Evolutionary conservation across 805 yeast genomes (phyloP).

Genomic region (Myxozyma sirexii): DNA sequence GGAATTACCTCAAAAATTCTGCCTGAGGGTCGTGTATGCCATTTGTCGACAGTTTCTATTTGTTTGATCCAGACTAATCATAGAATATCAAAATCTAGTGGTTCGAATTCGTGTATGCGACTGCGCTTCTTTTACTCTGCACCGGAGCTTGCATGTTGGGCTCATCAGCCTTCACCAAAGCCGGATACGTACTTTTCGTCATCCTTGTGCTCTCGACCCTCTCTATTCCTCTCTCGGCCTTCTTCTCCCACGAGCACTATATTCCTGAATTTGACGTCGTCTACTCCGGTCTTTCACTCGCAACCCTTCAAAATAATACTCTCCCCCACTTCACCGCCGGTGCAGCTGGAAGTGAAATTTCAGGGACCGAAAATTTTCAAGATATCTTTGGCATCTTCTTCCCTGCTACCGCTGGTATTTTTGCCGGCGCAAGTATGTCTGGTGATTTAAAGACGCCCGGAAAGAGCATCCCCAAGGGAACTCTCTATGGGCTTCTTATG

Average conservation of each 20-base stretch:
- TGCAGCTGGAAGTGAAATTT: slow-evolving; percentile 79
- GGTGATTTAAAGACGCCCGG: slow-evolving; percentile 89
- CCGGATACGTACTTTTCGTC: slow-evolving; percentile 74
- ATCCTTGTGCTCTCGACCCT: slow-evolving; percentile 69
- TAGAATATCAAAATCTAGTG: too few species aligned
- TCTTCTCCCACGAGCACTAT: slow-evolving; percentile 66
- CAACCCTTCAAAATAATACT: slow-evolving; percentile 65
- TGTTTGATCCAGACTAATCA: too few species aligned
- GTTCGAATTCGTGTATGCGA: slow-evolving; percentile 72
- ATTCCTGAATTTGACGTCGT: slow-evolving; percentile 51
- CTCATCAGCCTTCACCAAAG: slow-evolving; percentile 74
- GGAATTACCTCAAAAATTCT: slow-evolving; percentile 62
- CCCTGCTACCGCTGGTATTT: slow-evolving; percentile 98
- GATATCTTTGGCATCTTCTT: slow-evolving; percentile 92
- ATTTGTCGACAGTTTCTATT: too few species aligned
- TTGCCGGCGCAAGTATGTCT: slow-evolving; percentile 99
- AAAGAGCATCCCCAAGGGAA: slow-evolving; percentile 89
- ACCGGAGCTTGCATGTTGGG: slow-evolving; percentile 80
- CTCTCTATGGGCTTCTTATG: slow-evolving; percentile 75
- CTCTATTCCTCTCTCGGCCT: slow-evolving; percentile 77
- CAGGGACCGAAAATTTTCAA: slow-evolving; percentile 70
- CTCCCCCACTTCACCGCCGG: slow-evolving; percentile 81
- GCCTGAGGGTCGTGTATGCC: slow-evolving; percentile 58
- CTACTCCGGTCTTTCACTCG: slow-evolving; percentile 65
- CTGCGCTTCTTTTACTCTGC: slow-evolving; percentile 68